Evolutionary conservation across 768 basidiomycete species (phyloP), one percentile per base, ranked within the genome.

Genomic region (Kwoniella mangroviensis): DNA sequence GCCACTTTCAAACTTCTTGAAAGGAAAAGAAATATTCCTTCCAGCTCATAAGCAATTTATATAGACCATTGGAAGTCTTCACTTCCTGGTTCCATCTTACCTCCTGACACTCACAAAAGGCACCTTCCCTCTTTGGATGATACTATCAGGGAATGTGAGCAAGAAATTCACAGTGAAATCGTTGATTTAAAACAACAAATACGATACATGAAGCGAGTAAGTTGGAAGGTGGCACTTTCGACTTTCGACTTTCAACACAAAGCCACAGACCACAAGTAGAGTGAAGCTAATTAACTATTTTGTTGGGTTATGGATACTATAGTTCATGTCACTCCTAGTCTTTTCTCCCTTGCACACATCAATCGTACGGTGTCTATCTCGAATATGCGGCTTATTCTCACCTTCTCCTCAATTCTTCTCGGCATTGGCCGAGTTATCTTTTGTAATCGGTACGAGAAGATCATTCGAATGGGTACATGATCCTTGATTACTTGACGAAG

Each of bases 391-490:
- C 10, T n/a, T 54, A n/a, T 54, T 54, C n/a, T 21, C 52, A 2
- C 52, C 52, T 21, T n/a, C 52, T 21, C 2, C 4, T 12, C 21
- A 54, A 24, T 7, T 22, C 10, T 54, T 21, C 21, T 54, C 53
- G 3, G 53, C 24, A 13, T n/a, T 22, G 11, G 24, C n/a, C 19
- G 53, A 54, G 4, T 19, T 22, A 54, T 54, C 53, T 12, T 12
- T 11, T 2, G n/a, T 54, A 12, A 54, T 4, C 21, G 53, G 53
- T 12, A 54, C 19, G 4, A 54, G 24, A 54, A 54, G 22, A 22
- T n/a, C 53, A n/a, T 24, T 19, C 11, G 53, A 54, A 12, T 54
- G 53, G 53, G n/a, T 54, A 54, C 53, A 54, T 54, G 21, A 54
- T 54, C n/a, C 53, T 54, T 21, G 3, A 12, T 22, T 54, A 19